A percentile compares a stretch with the other conserved stretches of the same genome.
These are phyloP conservation scores for Sporisorium exsertum DNA, from an alignment of 1,284 basidiomycete genomes.

Conservation along the genomic window DNA sequence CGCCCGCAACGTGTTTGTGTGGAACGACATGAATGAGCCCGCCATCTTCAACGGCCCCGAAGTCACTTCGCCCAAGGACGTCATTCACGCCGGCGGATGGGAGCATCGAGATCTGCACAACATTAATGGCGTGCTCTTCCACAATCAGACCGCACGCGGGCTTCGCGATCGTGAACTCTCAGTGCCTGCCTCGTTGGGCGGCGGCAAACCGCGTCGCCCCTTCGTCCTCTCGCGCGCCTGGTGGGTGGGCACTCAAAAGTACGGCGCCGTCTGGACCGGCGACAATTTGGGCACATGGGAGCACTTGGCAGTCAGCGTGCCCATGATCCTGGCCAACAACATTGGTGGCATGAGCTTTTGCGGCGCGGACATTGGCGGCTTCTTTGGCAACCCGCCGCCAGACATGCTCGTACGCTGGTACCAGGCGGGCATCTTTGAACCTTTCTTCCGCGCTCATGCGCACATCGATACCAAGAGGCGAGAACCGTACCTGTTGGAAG, in stretches of 20 bases:
- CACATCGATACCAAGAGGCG: slow-evolving; percentile 98
- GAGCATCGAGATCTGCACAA: slow-evolving; percentile 97
- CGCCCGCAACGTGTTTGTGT: slow-evolving; percentile 80
- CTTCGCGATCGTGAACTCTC: slow-evolving; percentile 77
- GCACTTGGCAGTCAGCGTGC: slow-evolving; percentile 91
- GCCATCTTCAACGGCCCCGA: slow-evolving; percentile 98
- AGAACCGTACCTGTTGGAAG: slow-evolving; percentile 91
- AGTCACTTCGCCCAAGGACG: slow-evolving; percentile 95
- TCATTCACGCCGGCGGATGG: slow-evolving; percentile 91
- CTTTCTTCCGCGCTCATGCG: slow-evolving; percentile 98
- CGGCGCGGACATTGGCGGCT: slow-evolving; percentile 95
- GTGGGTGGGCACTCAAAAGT: slow-evolving; percentile 94
- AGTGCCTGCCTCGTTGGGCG: slow-evolving; percentile 76
- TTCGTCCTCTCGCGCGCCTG: slow-evolving; percentile 96
- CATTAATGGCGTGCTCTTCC: slow-evolving; percentile 76
- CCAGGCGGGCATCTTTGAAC: slow-evolving; percentile 91
- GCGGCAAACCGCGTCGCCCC: slow-evolving; percentile 72
- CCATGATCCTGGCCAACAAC: slow-evolving; percentile 91
- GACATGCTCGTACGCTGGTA: slow-evolving; percentile 99
- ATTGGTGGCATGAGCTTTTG: slow-evolving; percentile 94
- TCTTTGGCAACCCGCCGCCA: slow-evolving; percentile 94
- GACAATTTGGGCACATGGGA: slow-evolving; percentile 98
- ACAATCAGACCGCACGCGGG: slow-evolving; percentile 85
- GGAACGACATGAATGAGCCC: slow-evolving; percentile 99
- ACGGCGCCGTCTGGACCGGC: slow-evolving; percentile 98